Evolutionary conservation across 2,329 filamentous ascomycete species (phyloP), one percentile per base, ranked within the genome.

Genomic region (Alternaria angustiovoidea): DNA sequence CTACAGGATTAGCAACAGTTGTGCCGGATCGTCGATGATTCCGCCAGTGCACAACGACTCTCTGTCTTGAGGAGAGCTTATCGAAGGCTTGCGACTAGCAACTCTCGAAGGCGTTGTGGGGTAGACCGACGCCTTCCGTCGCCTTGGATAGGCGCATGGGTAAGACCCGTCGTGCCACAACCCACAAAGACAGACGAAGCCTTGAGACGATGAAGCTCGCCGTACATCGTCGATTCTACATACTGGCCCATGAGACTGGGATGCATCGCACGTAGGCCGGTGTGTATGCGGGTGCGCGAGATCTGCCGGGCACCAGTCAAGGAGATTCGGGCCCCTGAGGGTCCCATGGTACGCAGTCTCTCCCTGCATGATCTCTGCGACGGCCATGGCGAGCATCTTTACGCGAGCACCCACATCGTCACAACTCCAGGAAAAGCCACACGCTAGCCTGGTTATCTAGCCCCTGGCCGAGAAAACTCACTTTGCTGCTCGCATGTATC

Each of bases 341-440:
- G 39, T 42, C 28, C 53, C 57, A 57, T 34, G 52, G 52, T 56
- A 60, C 53, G 41, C 32, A 43, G 8, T 22, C n/a, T 38, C 26
- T 43, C 54, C 58, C 54, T 61, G 58, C 58, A 61, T 52, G 41
- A 39, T 38, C 20, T 57, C 34, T 52, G 41, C 51, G 30, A 61
- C 47, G 28, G 26, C 42, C 47, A 43, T 42, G 28, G 36, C 26
- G 22, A 32, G 34, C 26, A 52, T 41, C 16, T 57, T 26, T 38
- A 38, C 34, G n/a, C 41, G 53, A 49, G 11, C 14, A 30, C 24
- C 34, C 28, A 39, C 20, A 38, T 24, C 28, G 34, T 39, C 42
- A 46, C 36, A 26, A 22, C 28, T 51, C 39, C 43, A 52, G 30
- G 54, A 41, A 34, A 36, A 14, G 24, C 26, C 41, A 38, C 32